A percentile compares a stretch with the other conserved stretches of the same genome.
Conservation (phyloP, 371 early-diverging fungal species). For the Apophysomyces sp. region DNA sequence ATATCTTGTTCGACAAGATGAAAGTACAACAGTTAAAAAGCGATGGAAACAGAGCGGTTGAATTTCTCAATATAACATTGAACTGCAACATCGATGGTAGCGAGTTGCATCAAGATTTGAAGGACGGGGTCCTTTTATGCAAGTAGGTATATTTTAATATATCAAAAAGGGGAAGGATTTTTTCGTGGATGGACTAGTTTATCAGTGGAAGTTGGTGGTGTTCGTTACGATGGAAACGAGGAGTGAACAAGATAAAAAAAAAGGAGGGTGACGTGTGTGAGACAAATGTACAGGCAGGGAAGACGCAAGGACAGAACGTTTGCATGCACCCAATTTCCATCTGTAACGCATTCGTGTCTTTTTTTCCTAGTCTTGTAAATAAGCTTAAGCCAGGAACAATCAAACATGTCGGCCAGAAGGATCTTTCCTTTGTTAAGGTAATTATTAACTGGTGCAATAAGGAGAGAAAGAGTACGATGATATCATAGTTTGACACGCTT, state of each 20-base stretch:
- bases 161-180: neutral
- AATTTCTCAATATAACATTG: slow-evolving; percentile 25
- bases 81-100: slow-evolving; percentile 17
- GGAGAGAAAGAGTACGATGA: slow-evolving; percentile 1
- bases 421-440: slow-evolving; percentile 77
- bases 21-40: slow-evolving; percentile 21
- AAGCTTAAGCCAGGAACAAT: slow-evolving; percentile 71
- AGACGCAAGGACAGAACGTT: neutral
- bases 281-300: neutral
- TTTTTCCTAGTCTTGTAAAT: slow-evolving; percentile 64
- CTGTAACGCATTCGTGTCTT: neutral
- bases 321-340: neutral
- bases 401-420: slow-evolving; percentile 64
- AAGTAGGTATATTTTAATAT: slow-evolving; percentile 43
- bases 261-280: neutral
- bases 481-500: neutral
- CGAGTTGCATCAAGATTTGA: slow-evolving; percentile 59
- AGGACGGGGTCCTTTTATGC: slow-evolving; percentile 83
- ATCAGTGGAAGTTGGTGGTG: neutral
- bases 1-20: slow-evolving; percentile 10
- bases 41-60: slow-evolving; percentile 24
- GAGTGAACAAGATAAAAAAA: neutral
- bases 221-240: neutral
- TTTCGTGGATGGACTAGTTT: neutral
- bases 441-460: neutral